Percentiles rank a stretch among this genome's conserved stretches.
Evolutionary conservation across 108 stramenopile species (phyloP).

Genomic region (Pseudonitzschia multiseries): DNA sequence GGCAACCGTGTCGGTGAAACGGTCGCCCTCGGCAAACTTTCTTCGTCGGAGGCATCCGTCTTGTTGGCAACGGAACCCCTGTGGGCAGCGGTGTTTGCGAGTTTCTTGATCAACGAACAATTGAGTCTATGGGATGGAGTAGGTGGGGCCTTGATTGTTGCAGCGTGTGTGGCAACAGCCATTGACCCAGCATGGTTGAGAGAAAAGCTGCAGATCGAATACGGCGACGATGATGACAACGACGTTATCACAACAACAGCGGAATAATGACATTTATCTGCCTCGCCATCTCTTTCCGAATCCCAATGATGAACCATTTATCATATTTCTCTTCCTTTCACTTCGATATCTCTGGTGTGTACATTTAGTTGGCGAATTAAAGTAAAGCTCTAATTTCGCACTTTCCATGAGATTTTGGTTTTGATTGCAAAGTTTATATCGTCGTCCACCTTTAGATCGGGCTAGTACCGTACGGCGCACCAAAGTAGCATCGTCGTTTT

Average conservation of each 20-base stretch:
- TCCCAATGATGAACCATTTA: too few species aligned
- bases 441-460: too few species aligned
- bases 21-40: constrained; percentile 52
- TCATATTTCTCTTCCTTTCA: too few species aligned
- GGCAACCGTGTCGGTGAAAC: constrained; percentile 58
- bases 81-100: constrained; percentile 72
- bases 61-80: constrained; percentile 72
- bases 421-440: too few species aligned
- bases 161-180: constrained; percentile 51
- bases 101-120: constrained; percentile 37
- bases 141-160: constrained; percentile 54
- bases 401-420: too few species aligned
- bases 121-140: constrained; percentile 47
- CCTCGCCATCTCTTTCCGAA: too few species aligned
- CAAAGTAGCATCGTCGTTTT: too few species aligned
- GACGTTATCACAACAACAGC: not conserved
- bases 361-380: too few species aligned
- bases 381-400: too few species aligned
- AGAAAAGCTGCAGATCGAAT: constrained; percentile 14
- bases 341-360: too few species aligned
- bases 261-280: not conserved
- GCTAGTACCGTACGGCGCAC: too few species aligned
- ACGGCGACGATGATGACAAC: not conserved
- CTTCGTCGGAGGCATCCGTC: constrained; percentile 61
- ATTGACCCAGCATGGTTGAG: constrained; percentile 9